A percentile compares a stretch with the other conserved stretches of the same genome.
Evolutionary conservation across 306 rosid genomes (phyloP).

Genomic region (Luffa aegyptiaca): DNA sequence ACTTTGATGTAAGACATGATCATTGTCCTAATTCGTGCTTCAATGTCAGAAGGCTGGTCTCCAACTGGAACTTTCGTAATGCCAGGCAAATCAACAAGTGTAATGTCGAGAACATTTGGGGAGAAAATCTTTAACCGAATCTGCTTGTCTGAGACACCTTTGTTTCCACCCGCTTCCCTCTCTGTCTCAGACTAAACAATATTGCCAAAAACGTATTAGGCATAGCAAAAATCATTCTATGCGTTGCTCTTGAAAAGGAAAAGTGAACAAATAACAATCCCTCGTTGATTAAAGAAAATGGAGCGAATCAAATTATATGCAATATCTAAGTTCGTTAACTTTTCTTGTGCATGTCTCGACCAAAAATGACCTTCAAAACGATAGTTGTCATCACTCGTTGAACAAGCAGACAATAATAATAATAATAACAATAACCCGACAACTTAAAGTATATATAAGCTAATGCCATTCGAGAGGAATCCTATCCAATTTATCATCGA

Average conservation of each 20-base stretch:
- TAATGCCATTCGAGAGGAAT: not conserved
- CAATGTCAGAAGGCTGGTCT: constrained; percentile 35
- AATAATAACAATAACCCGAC: not conserved
- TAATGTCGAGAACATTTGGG: constrained; percentile 29
- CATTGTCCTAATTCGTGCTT: constrained; percentile 29
- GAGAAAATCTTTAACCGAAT: constrained; percentile 28
- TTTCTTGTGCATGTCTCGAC: not conserved
- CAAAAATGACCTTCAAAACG: not conserved
- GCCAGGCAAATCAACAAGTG: constrained; percentile 36
- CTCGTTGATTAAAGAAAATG: not conserved
- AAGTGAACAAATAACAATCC: not conserved
- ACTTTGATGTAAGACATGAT: constrained; percentile 20
- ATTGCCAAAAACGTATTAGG: not conserved
- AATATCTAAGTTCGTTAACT: not conserved
- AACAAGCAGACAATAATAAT: not conserved
- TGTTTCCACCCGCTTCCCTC: constrained; percentile 24
- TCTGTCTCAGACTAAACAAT: constrained; percentile 28
- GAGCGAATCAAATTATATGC: not conserved
- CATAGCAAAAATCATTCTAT: not conserved
- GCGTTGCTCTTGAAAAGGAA: not conserved
- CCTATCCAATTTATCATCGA: not conserved
- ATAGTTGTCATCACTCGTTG: not conserved
- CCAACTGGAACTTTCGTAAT: constrained; percentile 34
- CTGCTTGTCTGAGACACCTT: constrained; percentile 26
- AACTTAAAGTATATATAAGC: not conserved